A percentile compares a stretch with the other conserved stretches of the same genome.
Conservation (phyloP, 2,329 filamentous ascomycete genomes). For the Nothophoma quercina region DNA sequence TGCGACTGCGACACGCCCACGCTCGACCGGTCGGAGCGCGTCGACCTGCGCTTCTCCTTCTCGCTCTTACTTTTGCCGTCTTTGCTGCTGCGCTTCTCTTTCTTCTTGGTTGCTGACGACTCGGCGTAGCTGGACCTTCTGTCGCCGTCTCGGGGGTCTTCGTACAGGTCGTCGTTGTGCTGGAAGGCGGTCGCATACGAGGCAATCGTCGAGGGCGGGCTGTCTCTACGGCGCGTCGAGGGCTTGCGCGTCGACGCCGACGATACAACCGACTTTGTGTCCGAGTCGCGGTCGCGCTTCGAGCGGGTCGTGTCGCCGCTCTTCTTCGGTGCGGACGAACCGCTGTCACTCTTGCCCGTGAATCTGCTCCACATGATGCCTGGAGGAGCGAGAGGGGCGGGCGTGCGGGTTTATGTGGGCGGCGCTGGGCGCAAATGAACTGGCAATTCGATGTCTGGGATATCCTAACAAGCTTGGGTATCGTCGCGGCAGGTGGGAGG, state of each 20-base stretch:
- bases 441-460: slow-evolving; percentile 7
- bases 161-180: slow-evolving; percentile 45
- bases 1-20: too few relatives aligned
- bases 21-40: slow-evolving; percentile 40
- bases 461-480: slow-evolving; percentile 29
- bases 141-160: slow-evolving; percentile 40
- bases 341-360: slow-evolving; percentile 47
- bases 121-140: slow-evolving; percentile 40
- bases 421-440: slow-evolving; percentile 31
- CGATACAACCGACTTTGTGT: slow-evolving; percentile 46
- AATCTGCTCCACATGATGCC: slow-evolving; percentile 49
- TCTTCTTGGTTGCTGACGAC: slow-evolving; percentile 36
- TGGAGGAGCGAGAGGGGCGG: slow-evolving; percentile 18
- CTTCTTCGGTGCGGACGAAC: slow-evolving; percentile 34
- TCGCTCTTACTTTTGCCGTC: slow-evolving; percentile 36
- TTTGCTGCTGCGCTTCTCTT: slow-evolving; percentile 30
- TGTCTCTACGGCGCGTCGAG: slow-evolving; percentile 35
- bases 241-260: slow-evolving; percentile 45
- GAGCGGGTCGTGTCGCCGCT: slow-evolving; percentile 38
- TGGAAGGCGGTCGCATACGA: slow-evolving; percentile 52
- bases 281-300: slow-evolving; percentile 41
- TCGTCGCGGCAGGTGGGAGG: slow-evolving; percentile 32
- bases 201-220: slow-evolving; percentile 43
- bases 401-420: slow-evolving; percentile 26
- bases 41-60: slow-evolving; percentile 40